phyloP scores from a whole-genome alignment of 2,329 filamentous ascomycete species.

The Alternaria gaisen region DNA sequence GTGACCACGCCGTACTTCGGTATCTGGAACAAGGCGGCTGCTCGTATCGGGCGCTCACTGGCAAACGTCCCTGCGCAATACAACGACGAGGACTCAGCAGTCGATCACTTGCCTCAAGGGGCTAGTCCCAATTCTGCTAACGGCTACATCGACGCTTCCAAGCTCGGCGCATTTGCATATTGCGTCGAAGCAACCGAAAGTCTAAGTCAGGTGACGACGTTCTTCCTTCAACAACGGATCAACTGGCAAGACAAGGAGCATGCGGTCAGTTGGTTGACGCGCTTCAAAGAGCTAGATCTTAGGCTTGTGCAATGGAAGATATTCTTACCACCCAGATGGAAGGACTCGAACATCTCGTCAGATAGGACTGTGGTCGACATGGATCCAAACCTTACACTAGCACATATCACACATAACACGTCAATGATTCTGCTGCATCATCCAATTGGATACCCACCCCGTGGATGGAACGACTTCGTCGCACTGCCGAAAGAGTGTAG shows the following conservation, averaged over 20 bases:
- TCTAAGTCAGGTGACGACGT: constrained; percentile 46
- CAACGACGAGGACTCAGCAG: constrained; percentile 43
- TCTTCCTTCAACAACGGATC: constrained; percentile 46
- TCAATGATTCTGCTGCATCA: constrained; percentile 49
- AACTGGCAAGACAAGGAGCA: constrained; percentile 49
- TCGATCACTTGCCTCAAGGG: constrained; percentile 31
- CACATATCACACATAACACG: constrained; percentile 48
- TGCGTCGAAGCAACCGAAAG: constrained; percentile 47
- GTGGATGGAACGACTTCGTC: constrained; percentile 43
- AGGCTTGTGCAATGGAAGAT: constrained; percentile 47
- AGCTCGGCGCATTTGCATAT: constrained; percentile 47
- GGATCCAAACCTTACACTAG: constrained; percentile 48
- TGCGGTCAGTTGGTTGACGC: constrained; percentile 45
- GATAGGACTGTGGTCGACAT: constrained; percentile 41
- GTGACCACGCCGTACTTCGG: constrained; percentile 46
- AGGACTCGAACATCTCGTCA: constrained; percentile 45
- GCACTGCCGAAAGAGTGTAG: constrained; percentile 46
- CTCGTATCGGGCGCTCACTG: constrained; percentile 43
- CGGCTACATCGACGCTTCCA: constrained; percentile 46
- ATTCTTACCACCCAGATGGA: constrained; percentile 46
- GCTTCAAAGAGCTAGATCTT: constrained; percentile 48
- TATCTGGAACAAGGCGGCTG: constrained; percentile 48
- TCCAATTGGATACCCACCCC: constrained; percentile 42
- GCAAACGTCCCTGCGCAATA: constrained; percentile 46
- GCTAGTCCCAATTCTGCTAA: constrained; percentile 43